phyloP scores from a whole-genome alignment of 169 alveolate species.

The Plasmodium billcollinsi region DNA sequence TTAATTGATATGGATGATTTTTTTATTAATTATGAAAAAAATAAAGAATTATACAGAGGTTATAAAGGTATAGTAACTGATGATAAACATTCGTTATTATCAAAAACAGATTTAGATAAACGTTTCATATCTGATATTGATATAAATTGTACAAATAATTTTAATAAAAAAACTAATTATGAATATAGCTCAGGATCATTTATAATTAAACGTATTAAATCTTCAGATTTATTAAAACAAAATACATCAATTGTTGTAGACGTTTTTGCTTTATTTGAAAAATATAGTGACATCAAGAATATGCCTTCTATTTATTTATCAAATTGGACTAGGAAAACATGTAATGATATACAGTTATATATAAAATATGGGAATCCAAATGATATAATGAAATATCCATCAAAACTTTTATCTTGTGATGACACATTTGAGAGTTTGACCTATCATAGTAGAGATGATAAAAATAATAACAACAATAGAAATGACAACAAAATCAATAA shows the following conservation, averaged over 20 bases:
- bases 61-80: conserved; percentile 76
- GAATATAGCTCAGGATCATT: conserved; percentile 68
- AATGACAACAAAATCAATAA: too few species aligned
- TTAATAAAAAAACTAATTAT: conserved; percentile 18
- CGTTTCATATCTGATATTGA: conserved; percentile 65
- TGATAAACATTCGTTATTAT: conserved; percentile 54
- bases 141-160: conserved; percentile 47
- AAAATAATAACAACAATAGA: too few species aligned
- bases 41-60: conserved; percentile 48
- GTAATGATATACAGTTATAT: conserved; percentile 66
- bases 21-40: conserved; percentile 39
- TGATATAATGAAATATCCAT: conserved; percentile 53
- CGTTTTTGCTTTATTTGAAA: conserved; percentile 66
- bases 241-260: conserved; percentile 40
- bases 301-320: conserved; percentile 23
- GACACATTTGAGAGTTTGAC: conserved; percentile 60
- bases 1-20: conserved; percentile 74
- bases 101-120: conserved; percentile 60
- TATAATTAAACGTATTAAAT: conserved; percentile 35
- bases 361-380: conserved; percentile 54
- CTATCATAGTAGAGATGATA: too few species aligned
- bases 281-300: conserved; percentile 16
- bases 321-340: conserved; percentile 67
- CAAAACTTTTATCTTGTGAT: conserved; percentile 51
- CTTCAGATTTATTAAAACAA: conserved; percentile 18